Evolutionary conservation across 805 yeast genomes (phyloP).

Genomic region (Cephaloascus fragrans): DNA sequence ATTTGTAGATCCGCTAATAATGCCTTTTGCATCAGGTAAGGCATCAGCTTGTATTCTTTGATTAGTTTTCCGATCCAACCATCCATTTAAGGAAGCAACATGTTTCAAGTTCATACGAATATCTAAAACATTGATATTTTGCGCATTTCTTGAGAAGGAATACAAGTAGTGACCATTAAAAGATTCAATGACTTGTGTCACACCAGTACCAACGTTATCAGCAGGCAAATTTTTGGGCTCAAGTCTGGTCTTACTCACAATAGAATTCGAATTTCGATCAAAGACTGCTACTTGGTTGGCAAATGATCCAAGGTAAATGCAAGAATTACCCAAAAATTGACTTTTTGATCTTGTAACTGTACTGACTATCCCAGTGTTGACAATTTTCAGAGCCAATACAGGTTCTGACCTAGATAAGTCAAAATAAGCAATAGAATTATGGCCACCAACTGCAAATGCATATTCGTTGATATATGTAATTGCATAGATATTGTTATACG

Average conservation of each 20-base stretch:
- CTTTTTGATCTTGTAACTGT: conserved; percentile 4
- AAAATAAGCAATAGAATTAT: conserved; percentile 14
- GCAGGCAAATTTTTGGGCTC: not conserved
- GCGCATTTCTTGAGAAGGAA: conserved; percentile 16
- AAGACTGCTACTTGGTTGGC: not conserved
- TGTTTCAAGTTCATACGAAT: conserved; percentile 14
- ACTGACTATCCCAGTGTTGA: conserved; percentile 10
- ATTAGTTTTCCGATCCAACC: conserved; percentile 2
- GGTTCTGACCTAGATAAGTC: conserved; percentile 16
- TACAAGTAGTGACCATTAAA: conserved; percentile 24
- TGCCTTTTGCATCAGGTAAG: conserved; percentile 10
- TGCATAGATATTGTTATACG: conserved; percentile 17
- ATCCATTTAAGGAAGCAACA: conserved; percentile 4
- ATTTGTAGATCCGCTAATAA: conserved; percentile 13
- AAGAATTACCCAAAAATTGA: conserved; percentile 1
- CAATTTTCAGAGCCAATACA: conserved; percentile 1
- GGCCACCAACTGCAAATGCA: conserved; percentile 20
- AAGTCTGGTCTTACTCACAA: not conserved
- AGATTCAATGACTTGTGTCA: conserved; percentile 22
- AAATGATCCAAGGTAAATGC: not conserved
- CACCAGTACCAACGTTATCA: conserved; percentile 15
- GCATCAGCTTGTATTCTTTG: conserved; percentile 13
- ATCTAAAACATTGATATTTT: conserved; percentile 21
- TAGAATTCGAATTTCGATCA: not conserved
- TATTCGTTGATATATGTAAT: conserved; percentile 10